Percentiles rank a stretch among this genome's conserved stretches.
Evolutionary conservation across 768 basidiomycete species (phyloP).

Genomic region (Tricholoma matsutake): DNA sequence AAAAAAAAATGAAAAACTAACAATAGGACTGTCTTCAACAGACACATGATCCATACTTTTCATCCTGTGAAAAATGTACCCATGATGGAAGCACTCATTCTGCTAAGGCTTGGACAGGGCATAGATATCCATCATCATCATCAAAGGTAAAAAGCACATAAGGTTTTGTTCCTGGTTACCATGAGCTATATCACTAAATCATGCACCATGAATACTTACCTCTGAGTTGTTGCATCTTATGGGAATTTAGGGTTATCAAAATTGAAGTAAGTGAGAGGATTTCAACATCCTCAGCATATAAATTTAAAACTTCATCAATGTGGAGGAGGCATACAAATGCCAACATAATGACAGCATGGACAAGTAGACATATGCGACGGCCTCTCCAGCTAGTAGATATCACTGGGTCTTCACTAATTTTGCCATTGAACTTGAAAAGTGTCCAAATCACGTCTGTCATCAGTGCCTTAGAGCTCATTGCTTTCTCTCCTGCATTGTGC

Average conservation of each 20-base stretch:
- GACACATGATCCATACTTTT: no score
- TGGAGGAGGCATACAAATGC: constrained; percentile 33
- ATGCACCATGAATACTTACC: constrained; percentile 13
- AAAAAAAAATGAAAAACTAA: no score
- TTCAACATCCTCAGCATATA: constrained; percentile 25
- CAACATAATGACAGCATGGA: constrained; percentile 30
- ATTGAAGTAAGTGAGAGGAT: constrained; percentile 1
- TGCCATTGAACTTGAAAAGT: neutral
- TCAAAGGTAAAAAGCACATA: no score
- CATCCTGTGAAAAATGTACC: no score
- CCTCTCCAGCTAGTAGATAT: constrained; percentile 35
- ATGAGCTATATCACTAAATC: no score
- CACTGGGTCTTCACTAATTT: neutral
- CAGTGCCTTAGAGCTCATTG: neutral
- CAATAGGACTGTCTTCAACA: no score
- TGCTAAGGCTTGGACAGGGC: no score
- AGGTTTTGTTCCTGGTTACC: no score
- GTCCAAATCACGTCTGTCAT: neutral
- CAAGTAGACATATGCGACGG: constrained; percentile 19
- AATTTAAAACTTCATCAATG: constrained; percentile 34
- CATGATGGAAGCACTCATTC: no score
- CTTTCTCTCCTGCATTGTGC: constrained; percentile 16
- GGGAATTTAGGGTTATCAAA: constrained; percentile 13
- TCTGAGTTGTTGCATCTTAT: constrained; percentile 28
- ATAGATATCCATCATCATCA: no score